These are phyloP conservation scores for Gyrodon lividus DNA, from an alignment of 768 basidiomycete genomes.

Conservation along the genomic window DNA sequence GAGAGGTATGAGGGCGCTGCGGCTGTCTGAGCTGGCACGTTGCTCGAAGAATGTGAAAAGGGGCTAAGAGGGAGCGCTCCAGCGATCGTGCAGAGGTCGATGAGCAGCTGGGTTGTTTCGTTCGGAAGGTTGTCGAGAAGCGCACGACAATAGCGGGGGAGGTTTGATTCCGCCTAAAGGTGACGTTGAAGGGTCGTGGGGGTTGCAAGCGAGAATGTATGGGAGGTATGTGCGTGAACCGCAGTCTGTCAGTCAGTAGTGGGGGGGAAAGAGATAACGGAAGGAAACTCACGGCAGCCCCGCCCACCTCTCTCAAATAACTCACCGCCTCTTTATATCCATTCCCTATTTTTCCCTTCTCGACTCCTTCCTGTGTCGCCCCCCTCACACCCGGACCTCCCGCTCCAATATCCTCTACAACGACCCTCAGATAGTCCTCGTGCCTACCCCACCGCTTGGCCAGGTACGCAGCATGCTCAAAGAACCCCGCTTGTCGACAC, in stretches of 20 bases:
- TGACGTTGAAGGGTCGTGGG: background rate
- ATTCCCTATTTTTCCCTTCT: slow-evolving; percentile 15
- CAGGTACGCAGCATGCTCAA: slow-evolving; percentile 90
- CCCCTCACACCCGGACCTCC: slow-evolving; percentile 9
- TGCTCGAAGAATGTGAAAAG: slow-evolving; percentile 29
- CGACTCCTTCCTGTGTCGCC: background rate
- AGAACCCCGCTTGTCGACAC: slow-evolving; percentile 95
- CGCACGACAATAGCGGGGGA: slow-evolving; percentile 85
- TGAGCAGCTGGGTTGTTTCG: slow-evolving; percentile 87
- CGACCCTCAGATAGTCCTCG: slow-evolving; percentile 90
- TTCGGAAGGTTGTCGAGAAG: slow-evolving; percentile 80
- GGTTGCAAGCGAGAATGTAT: background rate
- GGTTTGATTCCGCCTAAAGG: slow-evolving; percentile 79
- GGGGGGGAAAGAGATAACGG: background rate
- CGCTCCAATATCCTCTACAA: slow-evolving; percentile 83
- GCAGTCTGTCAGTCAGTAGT: background rate
- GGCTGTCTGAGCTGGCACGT: slow-evolving; percentile 17
- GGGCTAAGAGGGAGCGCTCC: slow-evolving; percentile 42
- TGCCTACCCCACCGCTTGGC: slow-evolving; percentile 90
- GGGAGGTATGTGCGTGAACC: background rate
- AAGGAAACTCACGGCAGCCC: slow-evolving; percentile 62
- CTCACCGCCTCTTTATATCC: slow-evolving; percentile 71
- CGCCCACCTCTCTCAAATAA: slow-evolving; percentile 78
- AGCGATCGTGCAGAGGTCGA: slow-evolving; percentile 83
- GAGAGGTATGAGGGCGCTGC: slow-evolving; percentile 68